phyloP scores from a whole-genome alignment of 768 basidiomycete species.

The Mycena albidolilacea region DNA sequence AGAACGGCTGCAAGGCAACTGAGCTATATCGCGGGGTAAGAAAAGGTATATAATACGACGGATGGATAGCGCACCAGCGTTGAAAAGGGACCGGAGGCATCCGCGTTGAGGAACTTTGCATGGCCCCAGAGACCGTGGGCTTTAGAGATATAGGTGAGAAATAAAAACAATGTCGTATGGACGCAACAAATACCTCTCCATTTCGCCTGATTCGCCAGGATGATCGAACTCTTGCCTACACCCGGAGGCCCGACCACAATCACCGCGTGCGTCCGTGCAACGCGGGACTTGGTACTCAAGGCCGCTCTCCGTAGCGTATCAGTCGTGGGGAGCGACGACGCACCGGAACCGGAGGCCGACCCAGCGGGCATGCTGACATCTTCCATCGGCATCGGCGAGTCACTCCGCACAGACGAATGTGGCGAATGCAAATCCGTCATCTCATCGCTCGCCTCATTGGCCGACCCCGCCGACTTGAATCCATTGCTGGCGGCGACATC shows the following conservation, averaged over 20 bases:
- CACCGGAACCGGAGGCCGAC: slow-evolving; percentile 45
- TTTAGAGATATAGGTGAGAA: slow-evolving; percentile 37
- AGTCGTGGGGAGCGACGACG: slow-evolving; percentile 53
- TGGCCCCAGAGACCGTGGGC: slow-evolving; percentile 84
- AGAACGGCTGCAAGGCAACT: slow-evolving; percentile 80
- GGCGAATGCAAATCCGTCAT: slow-evolving; percentile 35
- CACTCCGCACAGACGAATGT: slow-evolving; percentile 38
- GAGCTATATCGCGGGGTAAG: slow-evolving; percentile 56
- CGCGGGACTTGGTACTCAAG: slow-evolving; percentile 58
- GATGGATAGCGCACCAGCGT: slow-evolving; percentile 62
- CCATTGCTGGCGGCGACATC: slow-evolving; percentile 63
- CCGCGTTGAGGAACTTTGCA: slow-evolving; percentile 77
- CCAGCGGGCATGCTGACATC: slow-evolving; percentile 28
- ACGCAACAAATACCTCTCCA: slow-evolving; percentile 63
- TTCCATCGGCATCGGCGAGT: slow-evolving; percentile 40
- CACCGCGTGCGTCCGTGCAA: slow-evolving; percentile 70
- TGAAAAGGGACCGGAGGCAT: slow-evolving; percentile 75
- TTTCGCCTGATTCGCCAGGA: slow-evolving; percentile 78
- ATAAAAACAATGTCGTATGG: slow-evolving; percentile 45
- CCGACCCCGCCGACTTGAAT: slow-evolving; percentile 36
- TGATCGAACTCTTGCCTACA: slow-evolving; percentile 83
- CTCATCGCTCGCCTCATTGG: slow-evolving; percentile 51
- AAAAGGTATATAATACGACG: background rate
- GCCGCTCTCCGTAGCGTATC: slow-evolving; percentile 63
- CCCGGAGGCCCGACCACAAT: slow-evolving; percentile 77